A percentile compares a stretch with the other conserved stretches of the same genome.
These are phyloP conservation scores for Spinacia oleracea DNA, from an alignment of 179 eudicot species.

Conservation along the genomic window DNA sequence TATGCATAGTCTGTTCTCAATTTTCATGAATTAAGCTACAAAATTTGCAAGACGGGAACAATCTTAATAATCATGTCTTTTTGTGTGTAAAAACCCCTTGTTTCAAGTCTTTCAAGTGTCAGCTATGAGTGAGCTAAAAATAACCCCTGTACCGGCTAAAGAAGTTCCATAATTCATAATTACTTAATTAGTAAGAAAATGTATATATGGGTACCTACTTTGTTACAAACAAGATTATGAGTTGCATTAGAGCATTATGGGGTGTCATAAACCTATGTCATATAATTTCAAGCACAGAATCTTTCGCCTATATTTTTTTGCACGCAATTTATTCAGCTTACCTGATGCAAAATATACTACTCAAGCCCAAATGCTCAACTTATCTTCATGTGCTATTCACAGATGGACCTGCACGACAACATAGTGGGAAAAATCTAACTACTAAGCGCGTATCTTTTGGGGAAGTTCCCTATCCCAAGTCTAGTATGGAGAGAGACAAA, in stretches of 20 bases:
- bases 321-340: not conserved
- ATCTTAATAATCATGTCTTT: too few species aligned
- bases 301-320: not conserved
- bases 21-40: too few species aligned
- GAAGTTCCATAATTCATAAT: not conserved
- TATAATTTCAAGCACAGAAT: too few species aligned
- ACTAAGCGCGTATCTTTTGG: slow-evolving; percentile 13
- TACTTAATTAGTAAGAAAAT: not conserved
- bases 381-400: slow-evolving; percentile 9
- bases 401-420: slow-evolving; percentile 23
- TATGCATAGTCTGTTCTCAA: too few species aligned
- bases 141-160: not conserved
- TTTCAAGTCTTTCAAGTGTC: too few species aligned
- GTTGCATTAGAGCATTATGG: too few species aligned
- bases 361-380: not conserved
- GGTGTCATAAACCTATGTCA: too few species aligned
- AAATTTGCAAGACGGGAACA: too few species aligned
- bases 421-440: not conserved
- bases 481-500: not conserved
- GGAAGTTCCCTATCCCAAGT: slow-evolving; percentile 6
- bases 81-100: too few species aligned
- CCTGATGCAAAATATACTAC: not conserved
- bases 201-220: not conserved
- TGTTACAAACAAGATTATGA: too few species aligned
- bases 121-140: too few species aligned